These are phyloP conservation scores for Podaxis sp. DNA, from an alignment of 768 basidiomycete genomes.

Conservation along the genomic window DNA sequence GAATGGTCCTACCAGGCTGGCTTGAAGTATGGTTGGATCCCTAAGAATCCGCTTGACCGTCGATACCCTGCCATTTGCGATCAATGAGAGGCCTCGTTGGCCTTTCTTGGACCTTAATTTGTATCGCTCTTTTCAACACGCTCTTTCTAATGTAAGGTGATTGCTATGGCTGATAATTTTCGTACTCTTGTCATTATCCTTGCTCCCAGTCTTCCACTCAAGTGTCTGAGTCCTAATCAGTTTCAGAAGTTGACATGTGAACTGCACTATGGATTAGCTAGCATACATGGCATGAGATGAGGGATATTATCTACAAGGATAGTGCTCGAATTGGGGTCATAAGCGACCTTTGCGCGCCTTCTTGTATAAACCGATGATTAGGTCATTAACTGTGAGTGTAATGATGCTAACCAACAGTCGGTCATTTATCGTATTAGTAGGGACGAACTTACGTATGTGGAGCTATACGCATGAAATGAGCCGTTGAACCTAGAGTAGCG, in stretches of 20 bases:
- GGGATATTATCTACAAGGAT: neutral
- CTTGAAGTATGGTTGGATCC: constrained; percentile 81
- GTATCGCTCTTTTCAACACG: neutral
- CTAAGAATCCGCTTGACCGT: constrained; percentile 40
- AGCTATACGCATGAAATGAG: constrained; percentile 89
- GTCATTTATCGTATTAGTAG: neutral
- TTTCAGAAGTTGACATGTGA: too few relatives aligned
- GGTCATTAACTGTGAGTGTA: constrained; percentile 84
- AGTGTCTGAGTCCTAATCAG: too few relatives aligned
- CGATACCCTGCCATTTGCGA: constrained; percentile 41
- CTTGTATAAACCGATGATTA: constrained; percentile 69
- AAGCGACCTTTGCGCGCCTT: constrained; percentile 26
- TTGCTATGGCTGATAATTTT: neutral
- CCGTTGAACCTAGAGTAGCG: constrained; percentile 68
- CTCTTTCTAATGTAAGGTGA: neutral
- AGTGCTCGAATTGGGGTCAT: constrained; percentile 27
- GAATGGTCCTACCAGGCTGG: constrained; percentile 91
- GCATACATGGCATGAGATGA: too few relatives aligned
- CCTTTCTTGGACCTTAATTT: neutral
- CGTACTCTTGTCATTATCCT: too few relatives aligned
- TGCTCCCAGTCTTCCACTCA: too few relatives aligned
- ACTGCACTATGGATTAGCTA: too few relatives aligned
- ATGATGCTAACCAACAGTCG: constrained; percentile 55
- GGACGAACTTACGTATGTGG: constrained; percentile 71
- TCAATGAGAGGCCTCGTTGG: constrained; percentile 28